These are phyloP conservation scores for Xylaria arbuscula DNA, from an alignment of 2,329 filamentous ascomycete species.

Conservation along the genomic window DNA sequence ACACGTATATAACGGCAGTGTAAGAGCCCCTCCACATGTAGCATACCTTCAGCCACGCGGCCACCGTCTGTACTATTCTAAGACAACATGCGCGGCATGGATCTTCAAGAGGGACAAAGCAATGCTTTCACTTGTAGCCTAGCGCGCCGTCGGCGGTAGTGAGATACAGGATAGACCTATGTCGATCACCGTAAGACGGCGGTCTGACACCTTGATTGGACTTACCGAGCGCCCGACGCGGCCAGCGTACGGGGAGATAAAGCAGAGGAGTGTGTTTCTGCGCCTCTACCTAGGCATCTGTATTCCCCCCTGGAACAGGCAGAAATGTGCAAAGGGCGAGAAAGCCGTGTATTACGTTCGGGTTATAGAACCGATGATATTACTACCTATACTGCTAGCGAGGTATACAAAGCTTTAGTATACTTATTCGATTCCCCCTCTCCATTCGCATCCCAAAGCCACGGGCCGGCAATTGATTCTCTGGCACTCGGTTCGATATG, in stretches of 20 bases:
- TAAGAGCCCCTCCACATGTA: background rate
- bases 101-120: background rate
- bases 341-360: background rate
- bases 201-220: background rate
- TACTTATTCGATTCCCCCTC: background rate
- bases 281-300: background rate
- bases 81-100: constrained; percentile 9
- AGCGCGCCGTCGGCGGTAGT: background rate
- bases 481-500: background rate
- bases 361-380: background rate
- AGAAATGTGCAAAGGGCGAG: background rate
- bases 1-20: background rate
- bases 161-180: background rate
- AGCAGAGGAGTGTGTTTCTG: background rate
- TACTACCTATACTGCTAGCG: background rate
- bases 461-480: background rate
- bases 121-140: background rate
- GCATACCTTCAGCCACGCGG: background rate
- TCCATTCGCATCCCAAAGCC: background rate
- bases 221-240: background rate
- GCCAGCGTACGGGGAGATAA: too few relatives aligned
- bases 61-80: background rate
- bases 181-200: constrained; percentile 14
- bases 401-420: background rate
- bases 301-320: background rate